A percentile compares a stretch with the other conserved stretches of the same genome.
Conservation (phyloP, 225 moss, liverwort and hornwort species). For the Anthoceros angustus region DNA sequence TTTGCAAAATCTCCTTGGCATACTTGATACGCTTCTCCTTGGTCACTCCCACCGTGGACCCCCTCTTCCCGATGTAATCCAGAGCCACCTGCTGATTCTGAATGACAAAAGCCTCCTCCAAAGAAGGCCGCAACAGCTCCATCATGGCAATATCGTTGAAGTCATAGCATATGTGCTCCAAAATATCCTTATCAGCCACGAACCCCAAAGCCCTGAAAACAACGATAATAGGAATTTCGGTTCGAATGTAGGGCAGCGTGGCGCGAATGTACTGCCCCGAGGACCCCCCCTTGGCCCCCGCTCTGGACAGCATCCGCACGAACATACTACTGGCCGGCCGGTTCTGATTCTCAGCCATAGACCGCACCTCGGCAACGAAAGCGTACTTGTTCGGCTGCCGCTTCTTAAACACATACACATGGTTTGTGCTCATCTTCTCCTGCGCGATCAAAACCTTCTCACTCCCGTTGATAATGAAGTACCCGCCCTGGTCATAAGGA, state of each 20-base stretch:
- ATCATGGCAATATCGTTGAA: slow-evolving; percentile 96
- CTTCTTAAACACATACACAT: slow-evolving; percentile 96
- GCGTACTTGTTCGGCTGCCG: slow-evolving; percentile 98
- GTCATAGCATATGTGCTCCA: slow-evolving; percentile 96
- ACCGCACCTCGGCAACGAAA: slow-evolving; percentile 91
- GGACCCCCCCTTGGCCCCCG: slow-evolving; percentile 93
- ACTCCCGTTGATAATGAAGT: slow-evolving; percentile 97
- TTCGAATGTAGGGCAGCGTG: slow-evolving; percentile 86
- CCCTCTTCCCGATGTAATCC: slow-evolving; percentile 98
- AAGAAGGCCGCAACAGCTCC: slow-evolving; percentile 87
- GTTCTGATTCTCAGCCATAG: slow-evolving; percentile 99
- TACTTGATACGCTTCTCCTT: slow-evolving; percentile 97
- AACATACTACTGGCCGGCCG: slow-evolving; percentile 99
- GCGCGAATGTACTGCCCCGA: slow-evolving; percentile 97
- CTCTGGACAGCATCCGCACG: slow-evolving; percentile 97
- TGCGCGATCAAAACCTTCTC: slow-evolving; percentile 98
- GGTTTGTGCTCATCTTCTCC: slow-evolving; percentile 99
- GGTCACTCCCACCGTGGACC: slow-evolving; percentile 94
- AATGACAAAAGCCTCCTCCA: slow-evolving; percentile 97
- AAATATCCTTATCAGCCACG: slow-evolving; percentile 91
- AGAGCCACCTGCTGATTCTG: slow-evolving; percentile 99
- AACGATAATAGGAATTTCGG: slow-evolving; percentile 94
- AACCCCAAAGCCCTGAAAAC: slow-evolving; percentile 94
- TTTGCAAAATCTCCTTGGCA: slow-evolving; percentile 92
- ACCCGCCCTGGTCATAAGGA: slow-evolving; percentile 98